Evolutionary conservation across 139 green algal genomes (phyloP), one percentile per base, ranked within the genome.

Genomic region (Zygnema circumcarinatum): DNA sequence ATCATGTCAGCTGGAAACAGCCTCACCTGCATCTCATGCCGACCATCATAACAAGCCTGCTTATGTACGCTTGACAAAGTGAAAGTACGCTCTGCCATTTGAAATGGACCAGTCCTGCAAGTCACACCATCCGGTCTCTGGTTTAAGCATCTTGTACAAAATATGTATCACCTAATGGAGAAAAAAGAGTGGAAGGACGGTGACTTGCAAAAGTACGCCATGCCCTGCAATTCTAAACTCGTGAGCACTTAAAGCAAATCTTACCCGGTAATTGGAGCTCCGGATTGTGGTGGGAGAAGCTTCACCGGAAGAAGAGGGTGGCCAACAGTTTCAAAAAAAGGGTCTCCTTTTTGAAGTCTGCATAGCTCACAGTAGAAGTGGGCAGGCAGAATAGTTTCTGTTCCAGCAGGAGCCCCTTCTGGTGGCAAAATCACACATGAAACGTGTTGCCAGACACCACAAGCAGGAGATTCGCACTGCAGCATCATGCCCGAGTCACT

Each of bases 391-490:
- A 33, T 3, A 78, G 16, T 20, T 39, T 78, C 69, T 39, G 69
- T 41, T 53, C 75, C 33, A 40, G 7, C 7, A 52, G 38, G 75
- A 47, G 47, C 25, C 2, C 75, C 53, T 53, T 83, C 39, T 36
- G n/a, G 31, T 20, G 75, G 31, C 7, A 36, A 16, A 38, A 83
- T 2, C 32, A 83, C 75, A 83, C 75, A 83, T 33, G 2, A 21
- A 2, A 74, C 2, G 38, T 83, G 75, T 40, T 83, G 75, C 75
- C 75, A 83, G 3, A 83, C 75, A 72, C 75, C 75, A 83, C 75
- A 83, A 21, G 2, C 75, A 39, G 35, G 11, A 7, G 39, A 47
- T 21, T 83, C 75, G 11, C 75, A 83, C 32, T 83, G 75, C 7
- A 78, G 7, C 35, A 41, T 78, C 3, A 16, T 52, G 11, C 69